phyloP scores from a whole-genome alignment of 441 rosid genomes.

The Pelargonium cotyledonis region DNA sequence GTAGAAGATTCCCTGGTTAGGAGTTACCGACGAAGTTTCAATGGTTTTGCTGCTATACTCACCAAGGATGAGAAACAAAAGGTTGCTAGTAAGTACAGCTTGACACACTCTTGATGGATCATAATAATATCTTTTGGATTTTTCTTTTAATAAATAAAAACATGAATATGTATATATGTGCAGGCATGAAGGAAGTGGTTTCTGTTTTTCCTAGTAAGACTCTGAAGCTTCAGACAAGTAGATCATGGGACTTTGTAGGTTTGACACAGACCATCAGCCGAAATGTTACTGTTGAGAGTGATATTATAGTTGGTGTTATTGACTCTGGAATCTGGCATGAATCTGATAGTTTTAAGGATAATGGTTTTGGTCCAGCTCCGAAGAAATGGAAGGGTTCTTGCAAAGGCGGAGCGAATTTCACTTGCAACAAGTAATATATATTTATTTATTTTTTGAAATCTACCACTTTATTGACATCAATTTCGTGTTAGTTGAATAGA shows the following conservation, averaged over 20 bases:
- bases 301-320: constrained; percentile 33
- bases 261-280: constrained; percentile 16
- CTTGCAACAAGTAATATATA: no score
- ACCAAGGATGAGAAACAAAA: constrained; percentile 26
- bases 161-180: no score
- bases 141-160: no score
- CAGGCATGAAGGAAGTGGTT: constrained; percentile 33
- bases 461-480: no score
- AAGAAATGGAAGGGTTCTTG: constrained; percentile 54
- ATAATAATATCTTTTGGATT: no score
- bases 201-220: constrained; percentile 44
- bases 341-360: constrained; percentile 32
- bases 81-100: constrained; percentile 18
- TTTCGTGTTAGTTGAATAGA: no score
- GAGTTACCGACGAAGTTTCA: constrained; percentile 51
- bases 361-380: constrained; percentile 47
- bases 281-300: constrained; percentile 22
- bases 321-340: constrained; percentile 43
- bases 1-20: constrained; percentile 25
- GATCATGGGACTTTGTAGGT: constrained; percentile 56
- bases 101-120: no score
- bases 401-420: constrained; percentile 34
- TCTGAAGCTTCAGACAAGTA: constrained; percentile 36
- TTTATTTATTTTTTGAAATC: no score
- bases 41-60: constrained; percentile 46